Evolutionary conservation across 495 filamentous ascomycete species (phyloP).

Genomic region (Penicillium pancosmium): DNA sequence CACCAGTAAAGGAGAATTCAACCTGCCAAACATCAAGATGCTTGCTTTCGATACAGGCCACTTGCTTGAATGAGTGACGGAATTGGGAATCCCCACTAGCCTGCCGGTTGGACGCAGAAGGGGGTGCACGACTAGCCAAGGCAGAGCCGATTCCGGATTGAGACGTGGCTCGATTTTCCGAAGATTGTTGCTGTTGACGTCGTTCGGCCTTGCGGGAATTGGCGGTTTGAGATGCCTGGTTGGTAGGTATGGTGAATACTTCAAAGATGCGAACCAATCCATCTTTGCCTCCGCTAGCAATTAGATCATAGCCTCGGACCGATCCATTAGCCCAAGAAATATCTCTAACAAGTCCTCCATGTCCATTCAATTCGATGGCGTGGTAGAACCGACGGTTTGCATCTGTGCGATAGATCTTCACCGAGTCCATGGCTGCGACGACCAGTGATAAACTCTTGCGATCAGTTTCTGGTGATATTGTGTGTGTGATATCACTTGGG

Average conservation of each 20-base stretch:
- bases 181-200: conserved; percentile 37
- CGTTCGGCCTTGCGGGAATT: conserved; percentile 36
- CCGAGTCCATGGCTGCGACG: conserved; percentile 79
- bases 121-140: conserved; percentile 45
- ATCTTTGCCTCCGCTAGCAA: conserved; percentile 92
- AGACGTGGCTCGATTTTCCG: conserved; percentile 39
- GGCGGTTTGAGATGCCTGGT: conserved; percentile 30
- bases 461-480: conserved; percentile 74
- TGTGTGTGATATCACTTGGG: conserved; percentile 73
- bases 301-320: conserved; percentile 80
- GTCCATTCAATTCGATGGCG: conserved; percentile 70
- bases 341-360: conserved; percentile 80
- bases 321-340: conserved; percentile 92
- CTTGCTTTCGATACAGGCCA: conserved; percentile 51
- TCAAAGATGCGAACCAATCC: conserved; percentile 84
- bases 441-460: conserved; percentile 73
- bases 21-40: conserved; percentile 56
- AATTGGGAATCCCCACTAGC: conserved; percentile 40
- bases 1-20: conserved; percentile 51
- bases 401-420: conserved; percentile 79
- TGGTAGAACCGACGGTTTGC: conserved; percentile 70
- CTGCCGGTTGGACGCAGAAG: conserved; percentile 34
- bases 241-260: conserved; percentile 57
- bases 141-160: conserved; percentile 56
- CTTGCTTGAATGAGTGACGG: conserved; percentile 49